Evolutionary conservation across 345 rosid species (phyloP).

Genomic region (Cardamine occulta): DNA sequence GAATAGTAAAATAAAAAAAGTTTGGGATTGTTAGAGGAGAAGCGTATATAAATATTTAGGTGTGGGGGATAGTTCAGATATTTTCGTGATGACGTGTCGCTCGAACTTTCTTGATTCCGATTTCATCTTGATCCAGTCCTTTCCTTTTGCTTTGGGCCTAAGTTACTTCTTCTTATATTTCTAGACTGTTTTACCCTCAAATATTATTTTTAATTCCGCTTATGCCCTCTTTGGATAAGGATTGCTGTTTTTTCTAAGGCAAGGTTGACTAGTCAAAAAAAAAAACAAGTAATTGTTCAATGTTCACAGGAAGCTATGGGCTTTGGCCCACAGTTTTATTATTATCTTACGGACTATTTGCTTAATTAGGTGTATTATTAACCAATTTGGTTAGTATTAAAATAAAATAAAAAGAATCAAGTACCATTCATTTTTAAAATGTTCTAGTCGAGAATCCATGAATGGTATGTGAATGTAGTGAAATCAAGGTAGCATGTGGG

Average conservation of each 20-base stretch:
- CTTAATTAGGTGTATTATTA: neutral
- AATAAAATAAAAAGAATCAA: neutral
- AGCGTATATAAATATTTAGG: slow-evolving; percentile 37
- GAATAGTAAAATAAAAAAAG: neutral
- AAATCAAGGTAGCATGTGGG: neutral
- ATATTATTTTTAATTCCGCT: neutral
- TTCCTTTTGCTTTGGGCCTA: slow-evolving; percentile 40
- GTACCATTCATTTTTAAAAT: neutral
- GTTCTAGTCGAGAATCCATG: neutral
- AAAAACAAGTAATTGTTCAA: neutral
- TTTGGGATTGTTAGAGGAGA: rapidly evolving
- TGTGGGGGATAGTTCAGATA: slow-evolving; percentile 52
- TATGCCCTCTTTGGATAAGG: slow-evolving; percentile 16
- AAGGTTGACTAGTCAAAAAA: slow-evolving; percentile 1
- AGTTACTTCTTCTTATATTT: slow-evolving; percentile 4
- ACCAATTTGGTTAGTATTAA: neutral
- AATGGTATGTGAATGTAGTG: neutral
- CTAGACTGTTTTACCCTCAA: slow-evolving; percentile 18
- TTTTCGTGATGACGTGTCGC: slow-evolving; percentile 41
- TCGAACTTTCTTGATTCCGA: slow-evolving; percentile 41
- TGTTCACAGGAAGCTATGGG: neutral
- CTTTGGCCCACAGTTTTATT: neutral
- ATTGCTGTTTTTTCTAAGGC: neutral
- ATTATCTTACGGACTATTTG: neutral
- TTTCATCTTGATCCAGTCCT: slow-evolving; percentile 32